Evolutionary conservation across 768 basidiomycete species (phyloP), one percentile per base, ranked within the genome.

Genomic region (Russula brevipes): DNA sequence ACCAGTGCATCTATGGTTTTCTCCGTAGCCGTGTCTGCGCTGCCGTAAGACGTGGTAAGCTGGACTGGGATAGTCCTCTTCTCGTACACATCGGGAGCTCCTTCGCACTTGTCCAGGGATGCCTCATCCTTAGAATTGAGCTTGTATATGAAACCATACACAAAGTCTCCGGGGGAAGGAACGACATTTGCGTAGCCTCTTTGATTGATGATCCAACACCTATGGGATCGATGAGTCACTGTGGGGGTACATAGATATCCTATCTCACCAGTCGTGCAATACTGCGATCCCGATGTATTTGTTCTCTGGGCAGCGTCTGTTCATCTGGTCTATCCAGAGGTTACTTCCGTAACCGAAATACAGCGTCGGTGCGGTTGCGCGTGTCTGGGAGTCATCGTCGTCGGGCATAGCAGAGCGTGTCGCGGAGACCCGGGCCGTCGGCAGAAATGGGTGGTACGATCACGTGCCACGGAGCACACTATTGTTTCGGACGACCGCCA

Each of bases 261-360:
- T 5, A 45, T 59, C 58, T 55, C 35, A 63, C 64, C 64, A 65
- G 36, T 63, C 50, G 7, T 10, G 50, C 3, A 65, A 33, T 16
- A 57, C 2, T 35, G 49, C 64, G 3, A 38, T 11, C 5, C 61
- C 64, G 9, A 62, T 7, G 39, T 63, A 65, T 38, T n/a, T 57
- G 55, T 35, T 57, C 31, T 57, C 61, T 8, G 61, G 64, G 19
- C 64, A 65, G 42, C 64, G 64, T 39, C 50, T 31, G n/a, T 57
- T 58, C 64, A 65, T 65, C 38, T 65, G 64, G 42, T 65, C 64
- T 11, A 57, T 36, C 64, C 64, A 65, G 5, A 65, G 2, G 17
- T 65, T 65, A 51, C 64, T 65, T 8, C 64, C 64, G 19, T 63
- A 65, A 19, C 50, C 64, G 33, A 65, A 63, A 52, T 63, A 65